These are phyloP conservation scores for Magnusiomyces magnusii DNA, from an alignment of 1,139 yeast species.

Conservation along the genomic window DNA sequence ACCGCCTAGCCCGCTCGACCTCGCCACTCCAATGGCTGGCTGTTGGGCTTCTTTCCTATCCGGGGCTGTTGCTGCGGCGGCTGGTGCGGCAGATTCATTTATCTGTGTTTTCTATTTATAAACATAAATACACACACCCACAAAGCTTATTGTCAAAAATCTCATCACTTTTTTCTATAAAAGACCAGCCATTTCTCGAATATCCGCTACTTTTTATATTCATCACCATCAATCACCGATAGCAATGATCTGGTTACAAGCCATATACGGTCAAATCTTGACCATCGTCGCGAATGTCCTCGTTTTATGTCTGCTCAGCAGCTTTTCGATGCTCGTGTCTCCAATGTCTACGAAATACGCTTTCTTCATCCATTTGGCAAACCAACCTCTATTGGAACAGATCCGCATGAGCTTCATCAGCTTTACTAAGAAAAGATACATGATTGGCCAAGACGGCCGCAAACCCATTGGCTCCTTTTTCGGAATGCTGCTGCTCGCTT, in stretches of 20 bases:
- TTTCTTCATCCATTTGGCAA: slow-evolving; percentile 7
- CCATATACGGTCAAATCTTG: slow-evolving; percentile 13
- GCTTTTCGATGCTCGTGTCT: slow-evolving; percentile 11
- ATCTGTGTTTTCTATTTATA: no score
- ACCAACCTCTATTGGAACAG: slow-evolving; percentile 15
- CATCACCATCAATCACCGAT: no score
- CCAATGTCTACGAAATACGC: slow-evolving; percentile 13
- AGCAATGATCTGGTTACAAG: background rate
- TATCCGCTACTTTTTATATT: background rate
- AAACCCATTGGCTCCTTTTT: slow-evolving; percentile 11
- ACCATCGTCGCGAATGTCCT: slow-evolving; percentile 12
- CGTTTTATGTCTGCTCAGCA: slow-evolving; percentile 7
- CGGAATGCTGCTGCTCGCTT: slow-evolving; percentile 8
- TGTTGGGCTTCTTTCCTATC: no score
- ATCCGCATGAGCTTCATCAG: slow-evolving; percentile 13
- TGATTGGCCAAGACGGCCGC: slow-evolving; percentile 17
- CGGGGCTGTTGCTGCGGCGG: no score
- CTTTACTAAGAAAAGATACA: slow-evolving; percentile 14
- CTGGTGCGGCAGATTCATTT: no score
- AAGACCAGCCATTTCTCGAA: background rate
- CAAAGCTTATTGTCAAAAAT: no score
- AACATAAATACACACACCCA: no score
- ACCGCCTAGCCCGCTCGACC: no score
- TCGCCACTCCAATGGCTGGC: no score
- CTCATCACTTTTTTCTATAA: background rate